Evolutionary conservation across 1,284 basidiomycete species (phyloP).

Genomic region (Rhodotorula sp.): DNA sequence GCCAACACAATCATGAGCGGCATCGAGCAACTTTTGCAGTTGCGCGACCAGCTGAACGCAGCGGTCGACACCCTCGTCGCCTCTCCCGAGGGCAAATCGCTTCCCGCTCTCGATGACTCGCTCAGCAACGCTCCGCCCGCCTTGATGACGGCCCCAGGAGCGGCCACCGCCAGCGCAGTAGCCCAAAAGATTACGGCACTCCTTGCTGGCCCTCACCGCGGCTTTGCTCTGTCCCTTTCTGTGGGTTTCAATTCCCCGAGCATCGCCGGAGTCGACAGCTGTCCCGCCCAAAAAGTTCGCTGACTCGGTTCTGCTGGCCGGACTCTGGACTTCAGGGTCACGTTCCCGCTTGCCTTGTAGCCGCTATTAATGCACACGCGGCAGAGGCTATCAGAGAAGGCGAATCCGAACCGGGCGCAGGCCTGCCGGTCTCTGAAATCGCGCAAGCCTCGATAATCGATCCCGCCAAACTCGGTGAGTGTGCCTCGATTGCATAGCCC

Average conservation of each 20-base stretch:
- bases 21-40: not conserved
- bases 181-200: not conserved
- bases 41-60: not conserved
- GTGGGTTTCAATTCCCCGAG: too few species aligned
- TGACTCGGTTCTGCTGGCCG: not conserved
- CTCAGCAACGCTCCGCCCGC: not conserved
- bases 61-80: not conserved
- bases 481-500: not conserved
- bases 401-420: conserved; percentile 50
- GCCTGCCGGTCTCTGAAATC: conserved; percentile 56
- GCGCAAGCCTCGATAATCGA: conserved; percentile 54
- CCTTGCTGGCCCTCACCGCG: not conserved
- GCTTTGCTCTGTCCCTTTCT: not conserved
- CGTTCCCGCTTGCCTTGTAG: not conserved
- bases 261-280: too few species aligned
- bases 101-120: not conserved
- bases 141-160: not conserved
- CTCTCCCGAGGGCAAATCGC: not conserved
- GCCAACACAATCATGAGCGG: not conserved
- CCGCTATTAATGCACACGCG: not conserved
- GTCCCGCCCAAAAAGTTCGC: not conserved
- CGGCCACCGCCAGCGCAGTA: not conserved
- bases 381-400: not conserved
- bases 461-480: conserved; percentile 61
- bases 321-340: not conserved